A percentile compares a stretch with the other conserved stretches of the same genome.
phyloP scores from a whole-genome alignment of 2,329 filamentous ascomycete species.

The Colletotrichum sp. region DNA sequence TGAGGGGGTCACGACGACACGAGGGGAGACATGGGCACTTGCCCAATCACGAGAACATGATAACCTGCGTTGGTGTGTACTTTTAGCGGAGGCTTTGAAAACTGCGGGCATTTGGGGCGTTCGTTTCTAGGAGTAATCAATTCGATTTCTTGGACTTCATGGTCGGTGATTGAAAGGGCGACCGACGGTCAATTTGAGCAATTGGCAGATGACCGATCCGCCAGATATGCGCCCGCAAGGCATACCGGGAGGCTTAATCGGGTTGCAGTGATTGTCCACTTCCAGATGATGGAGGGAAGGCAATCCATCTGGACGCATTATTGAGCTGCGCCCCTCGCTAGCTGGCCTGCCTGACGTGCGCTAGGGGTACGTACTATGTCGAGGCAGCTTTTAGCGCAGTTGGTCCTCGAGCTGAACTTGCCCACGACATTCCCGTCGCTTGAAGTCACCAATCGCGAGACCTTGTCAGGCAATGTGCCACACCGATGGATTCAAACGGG shows the following conservation, averaged over 20 bases:
- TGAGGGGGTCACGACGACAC: neutral
- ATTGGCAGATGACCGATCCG: neutral
- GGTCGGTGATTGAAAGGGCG: neutral
- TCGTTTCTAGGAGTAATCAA: neutral
- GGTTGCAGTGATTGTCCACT: neutral
- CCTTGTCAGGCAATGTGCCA: slow-evolving; percentile 8
- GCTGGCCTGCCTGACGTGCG: neutral
- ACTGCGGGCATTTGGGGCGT: neutral
- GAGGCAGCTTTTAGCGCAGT: neutral
- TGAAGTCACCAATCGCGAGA: slow-evolving; percentile 2
- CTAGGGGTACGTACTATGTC: neutral
- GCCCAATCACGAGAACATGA: neutral
- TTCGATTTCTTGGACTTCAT: neutral
- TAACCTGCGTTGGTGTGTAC: neutral
- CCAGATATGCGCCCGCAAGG: neutral
- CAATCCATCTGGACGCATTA: neutral
- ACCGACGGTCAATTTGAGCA: neutral
- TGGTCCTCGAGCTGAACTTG: neutral
- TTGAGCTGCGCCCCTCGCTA: slow-evolving; percentile 12
- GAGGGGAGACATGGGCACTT: neutral
- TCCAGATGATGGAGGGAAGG: neutral
- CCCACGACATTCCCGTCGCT: neutral
- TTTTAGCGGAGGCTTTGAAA: neutral
- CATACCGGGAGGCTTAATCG: neutral
- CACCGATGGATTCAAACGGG: neutral